A percentile compares a stretch with the other conserved stretches of the same genome.
Conservation (phyloP, 345 rosid species). For the Dipteronia dyeriana region DNA sequence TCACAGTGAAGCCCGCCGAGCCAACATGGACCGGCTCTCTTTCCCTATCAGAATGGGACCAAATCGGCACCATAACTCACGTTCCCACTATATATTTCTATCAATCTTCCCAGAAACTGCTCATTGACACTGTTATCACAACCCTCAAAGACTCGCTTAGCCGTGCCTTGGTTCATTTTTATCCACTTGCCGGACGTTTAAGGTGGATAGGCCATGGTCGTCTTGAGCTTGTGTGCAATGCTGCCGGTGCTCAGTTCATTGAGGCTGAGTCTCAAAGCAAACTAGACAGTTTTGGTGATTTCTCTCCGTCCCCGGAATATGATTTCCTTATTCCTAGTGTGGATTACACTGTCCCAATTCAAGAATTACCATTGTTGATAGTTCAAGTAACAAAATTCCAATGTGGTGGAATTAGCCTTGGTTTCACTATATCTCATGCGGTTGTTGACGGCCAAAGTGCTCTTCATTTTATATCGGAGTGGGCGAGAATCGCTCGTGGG, state of each 20-base stretch:
- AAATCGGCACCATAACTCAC: constrained; percentile 54
- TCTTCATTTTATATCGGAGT: constrained; percentile 51
- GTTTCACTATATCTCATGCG: constrained; percentile 52
- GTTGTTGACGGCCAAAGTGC: constrained; percentile 61
- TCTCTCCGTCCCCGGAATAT: constrained; percentile 32
- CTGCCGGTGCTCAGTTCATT: constrained; percentile 35
- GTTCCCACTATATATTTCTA: constrained; percentile 67
- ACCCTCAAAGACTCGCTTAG: constrained; percentile 43
- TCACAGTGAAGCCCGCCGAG: constrained; percentile 40
- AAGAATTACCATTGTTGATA: constrained; percentile 44
- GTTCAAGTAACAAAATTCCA: constrained; percentile 56
- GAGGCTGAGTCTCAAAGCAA: constrained; percentile 46
- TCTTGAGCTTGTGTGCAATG: constrained; percentile 51
- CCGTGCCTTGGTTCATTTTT: constrained; percentile 43
- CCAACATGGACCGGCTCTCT: constrained; percentile 45
- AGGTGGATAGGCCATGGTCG: constrained; percentile 49
- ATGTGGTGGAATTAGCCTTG: constrained; percentile 52
- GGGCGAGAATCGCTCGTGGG: constrained; percentile 55
- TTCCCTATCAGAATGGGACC: constrained; percentile 56
- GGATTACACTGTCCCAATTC: constrained; percentile 44
- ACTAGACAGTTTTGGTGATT: constrained; percentile 42
- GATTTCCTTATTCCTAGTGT: constrained; percentile 43
- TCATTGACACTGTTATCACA: constrained; percentile 25
- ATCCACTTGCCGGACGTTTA: constrained; percentile 66
- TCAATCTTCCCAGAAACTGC: constrained; percentile 29